phyloP scores from a whole-genome alignment of 805 yeast genomes.

The Kazachstania bromeliacearum region DNA sequence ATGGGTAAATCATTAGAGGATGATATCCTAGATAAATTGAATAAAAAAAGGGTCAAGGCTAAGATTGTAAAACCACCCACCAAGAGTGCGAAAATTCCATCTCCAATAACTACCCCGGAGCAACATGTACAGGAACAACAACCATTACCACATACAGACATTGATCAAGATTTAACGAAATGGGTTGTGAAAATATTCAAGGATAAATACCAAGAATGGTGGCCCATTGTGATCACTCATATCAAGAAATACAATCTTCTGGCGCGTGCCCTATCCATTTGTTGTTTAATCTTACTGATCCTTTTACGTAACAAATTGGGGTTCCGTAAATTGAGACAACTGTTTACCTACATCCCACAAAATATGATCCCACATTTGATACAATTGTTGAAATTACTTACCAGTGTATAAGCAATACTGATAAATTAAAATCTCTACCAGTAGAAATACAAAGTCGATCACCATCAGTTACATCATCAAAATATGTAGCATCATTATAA shows the following conservation, averaged over 20 bases:
- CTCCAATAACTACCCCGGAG: too few relatives aligned
- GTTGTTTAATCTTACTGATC: background rate
- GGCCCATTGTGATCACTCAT: background rate
- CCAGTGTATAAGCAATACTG: slow-evolving; percentile 9
- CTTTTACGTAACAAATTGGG: slow-evolving; percentile 1
- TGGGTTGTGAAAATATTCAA: too few relatives aligned
- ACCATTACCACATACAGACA: too few relatives aligned
- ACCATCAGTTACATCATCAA: too few relatives aligned
- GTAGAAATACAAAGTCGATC: too few relatives aligned
- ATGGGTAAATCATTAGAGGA: slow-evolving; percentile 1
- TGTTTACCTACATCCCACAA: background rate
- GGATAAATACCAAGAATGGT: too few relatives aligned
- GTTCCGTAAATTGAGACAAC: background rate
- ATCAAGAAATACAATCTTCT: background rate
- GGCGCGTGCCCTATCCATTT: background rate
- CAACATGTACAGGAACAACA: background rate
- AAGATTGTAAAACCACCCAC: background rate
- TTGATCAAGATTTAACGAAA: too few relatives aligned
- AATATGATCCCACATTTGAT: slow-evolving; percentile 2
- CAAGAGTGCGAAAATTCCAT: background rate
- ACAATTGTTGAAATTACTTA: slow-evolving; percentile 4
- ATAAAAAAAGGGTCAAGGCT: background rate
- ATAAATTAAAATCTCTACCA: too few relatives aligned
- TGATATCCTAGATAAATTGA: too few relatives aligned
- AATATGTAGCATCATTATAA: too few relatives aligned